Conservation (phyloP, 108 stramenopile species). For the Chaetoceros muelleri region DNA sequence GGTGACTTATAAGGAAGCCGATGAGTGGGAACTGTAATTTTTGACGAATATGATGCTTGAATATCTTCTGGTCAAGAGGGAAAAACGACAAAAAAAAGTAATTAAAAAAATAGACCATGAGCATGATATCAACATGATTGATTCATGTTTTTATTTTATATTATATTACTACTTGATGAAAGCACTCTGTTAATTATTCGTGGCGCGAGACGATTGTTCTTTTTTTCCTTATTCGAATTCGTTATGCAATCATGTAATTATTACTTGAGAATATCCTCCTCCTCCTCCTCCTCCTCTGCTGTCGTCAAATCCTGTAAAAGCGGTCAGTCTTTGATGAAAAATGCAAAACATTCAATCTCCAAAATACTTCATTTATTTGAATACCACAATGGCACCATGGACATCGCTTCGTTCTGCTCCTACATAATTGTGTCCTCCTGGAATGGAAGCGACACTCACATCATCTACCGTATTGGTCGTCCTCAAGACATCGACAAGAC, state of each 20-base stretch:
- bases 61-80: neutral
- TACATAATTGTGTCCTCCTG: constrained; percentile 17
- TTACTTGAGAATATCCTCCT: constrained; percentile 1
- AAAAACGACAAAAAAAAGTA: constrained; percentile 7
- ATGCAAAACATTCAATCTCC: neutral
- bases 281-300: neutral
- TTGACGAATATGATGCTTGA: neutral
- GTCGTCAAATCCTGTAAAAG: neutral
- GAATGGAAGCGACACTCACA: neutral
- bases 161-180: too few relatives aligned
- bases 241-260: neutral
- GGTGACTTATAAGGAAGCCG: constrained; percentile 83
- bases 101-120: too few relatives aligned
- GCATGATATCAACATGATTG: too few relatives aligned
- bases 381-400: constrained; percentile 11
- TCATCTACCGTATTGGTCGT: constrained; percentile 14
- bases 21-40: constrained; percentile 79
- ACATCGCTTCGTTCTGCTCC: constrained; percentile 24
- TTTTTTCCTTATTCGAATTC: constrained; percentile 1
- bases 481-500: constrained; percentile 19
- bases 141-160: too few relatives aligned
- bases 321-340: neutral
- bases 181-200: neutral
- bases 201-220: neutral
- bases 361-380: neutral